Evolutionary conservation across 1,284 basidiomycete genomes (phyloP), one percentile per base, ranked within the genome.

Genomic region (Athelia sp.): DNA sequence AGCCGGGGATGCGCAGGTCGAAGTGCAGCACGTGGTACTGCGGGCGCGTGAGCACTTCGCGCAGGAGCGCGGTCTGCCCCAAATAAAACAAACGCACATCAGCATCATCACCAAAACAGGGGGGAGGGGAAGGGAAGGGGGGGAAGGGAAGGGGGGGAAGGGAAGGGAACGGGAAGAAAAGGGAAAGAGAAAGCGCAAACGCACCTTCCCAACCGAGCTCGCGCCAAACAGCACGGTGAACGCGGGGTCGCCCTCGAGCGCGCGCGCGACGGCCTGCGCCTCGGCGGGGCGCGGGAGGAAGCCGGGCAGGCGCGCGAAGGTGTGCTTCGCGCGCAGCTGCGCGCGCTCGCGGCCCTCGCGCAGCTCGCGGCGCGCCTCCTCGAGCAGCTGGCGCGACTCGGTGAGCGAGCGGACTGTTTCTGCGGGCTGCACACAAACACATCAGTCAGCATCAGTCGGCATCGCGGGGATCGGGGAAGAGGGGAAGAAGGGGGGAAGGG

Each of bases 151-250:
- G n/a, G n/a, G n/a, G n/a, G n/a, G n/a, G 2, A 17, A 26, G n/a
- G 19, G 11, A 11, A 13, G 11, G 10, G 19, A 34, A 15, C 8
- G 17, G 29, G 15, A 24, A 36, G 46, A 32, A 31, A 10, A 45
- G 23, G 8, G 40, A 3, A 18, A 22, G 18, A 22, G 13, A 11
- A 43, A 10, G 43, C n/a, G 10, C 14, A 46, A 34, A 19, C 52
- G 19, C 43, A 80, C 84, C 79, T 92, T 92, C 51, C 89, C 90
- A 2, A 87, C 80, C 14, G 81, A 84, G 56, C 83, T 86, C n/a
- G 87, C 84, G 6, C 89, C 89, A 54, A 88, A 90, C 2, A 92
- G 67, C 4, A 92, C 74, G 0, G 87, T 91, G 61, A 92, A 91
- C 1, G 82, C 79, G 4, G 87, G 85, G 36, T 87, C 79, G 11